Base-by-base conservation (phyloP, 2,329 filamentous ascomycete genomes). In the Ustilaginoidea virens region DNA sequence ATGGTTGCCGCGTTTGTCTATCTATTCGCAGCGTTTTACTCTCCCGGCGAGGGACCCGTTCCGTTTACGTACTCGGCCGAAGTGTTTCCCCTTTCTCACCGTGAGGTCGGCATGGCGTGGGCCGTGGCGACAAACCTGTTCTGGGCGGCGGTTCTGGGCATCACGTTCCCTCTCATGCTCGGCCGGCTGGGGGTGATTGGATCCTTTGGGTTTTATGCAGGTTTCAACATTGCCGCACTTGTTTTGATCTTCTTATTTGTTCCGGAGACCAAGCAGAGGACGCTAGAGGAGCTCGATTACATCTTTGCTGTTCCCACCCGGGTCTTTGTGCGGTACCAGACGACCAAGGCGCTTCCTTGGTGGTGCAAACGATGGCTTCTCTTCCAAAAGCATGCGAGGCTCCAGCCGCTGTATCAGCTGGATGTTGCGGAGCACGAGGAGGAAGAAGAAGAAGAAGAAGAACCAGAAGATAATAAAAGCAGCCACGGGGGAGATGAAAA, bases 21-120 rank as follows among this genome's bases (percentile, higher is more conserved):
- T 43, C 48, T 71, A 2, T 72, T 69, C 32, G 60, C 59, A 2
- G 61, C 56, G 12, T 58, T 63, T 37, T 63, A 63, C 36, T 60
- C 58, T 3, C 60, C 60, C 2, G 59, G 59, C 3, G 75, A 80
- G 51, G 75, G 72, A 0, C 68, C 69, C 4, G 74, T 80, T 6
- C 74, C 74, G 0, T 80, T 74, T 43, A 69, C 70, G 0, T 80
- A 80, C 51, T 67, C 63, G 5, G 73, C 75, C 23, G 76, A 80
- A 46, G 71, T 79, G 2, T 80, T 75, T 45, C 75, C 76, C 0
- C 61, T 80, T 1, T 75, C 71, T 2, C 74, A 80, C 45, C 64
- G 76, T 41, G 76, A 80, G 44, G 62, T 80, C 15, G 76, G 76
- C 32, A 80, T 81, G 76, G 66, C 64, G 0, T 79, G 66, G 51